These are phyloP conservation scores for Botrytis aclada DNA, from an alignment of 2,329 filamentous ascomycete genomes.

Conservation along the genomic window DNA sequence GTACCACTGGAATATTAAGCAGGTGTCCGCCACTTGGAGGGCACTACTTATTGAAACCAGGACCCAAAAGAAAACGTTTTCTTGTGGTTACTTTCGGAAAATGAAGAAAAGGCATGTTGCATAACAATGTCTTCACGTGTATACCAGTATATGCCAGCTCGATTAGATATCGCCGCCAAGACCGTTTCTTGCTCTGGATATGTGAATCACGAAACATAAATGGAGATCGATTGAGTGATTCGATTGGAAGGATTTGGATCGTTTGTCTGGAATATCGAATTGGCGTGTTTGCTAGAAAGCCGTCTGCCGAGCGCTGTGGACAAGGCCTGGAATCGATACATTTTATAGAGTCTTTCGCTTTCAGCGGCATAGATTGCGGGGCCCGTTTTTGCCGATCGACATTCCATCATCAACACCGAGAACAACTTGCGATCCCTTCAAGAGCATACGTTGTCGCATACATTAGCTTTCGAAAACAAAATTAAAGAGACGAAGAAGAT, in stretches of 20 bases:
- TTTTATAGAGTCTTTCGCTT: background rate
- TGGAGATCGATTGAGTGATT: background rate
- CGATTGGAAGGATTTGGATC: background rate
- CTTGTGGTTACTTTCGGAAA: background rate
- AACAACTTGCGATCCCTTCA: background rate
- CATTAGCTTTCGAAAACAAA: background rate
- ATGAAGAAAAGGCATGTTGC: background rate
- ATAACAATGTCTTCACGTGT: background rate
- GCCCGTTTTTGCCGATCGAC: background rate
- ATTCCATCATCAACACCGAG: background rate
- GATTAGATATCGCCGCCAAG: background rate
- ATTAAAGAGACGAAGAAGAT: background rate
- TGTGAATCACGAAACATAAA: background rate
- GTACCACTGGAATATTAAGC: constrained; percentile 6
- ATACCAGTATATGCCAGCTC: background rate
- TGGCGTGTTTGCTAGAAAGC: background rate
- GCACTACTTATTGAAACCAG: constrained; percentile 13
- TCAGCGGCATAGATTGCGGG: background rate
- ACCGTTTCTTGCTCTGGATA: background rate
- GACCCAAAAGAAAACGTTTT: background rate
- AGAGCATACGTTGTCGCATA: background rate
- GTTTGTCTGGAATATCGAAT: background rate
- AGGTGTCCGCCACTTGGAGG: constrained; percentile 9
- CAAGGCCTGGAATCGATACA: background rate
- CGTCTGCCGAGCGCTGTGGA: background rate